Base-by-base conservation (phyloP, 768 basidiomycete genomes). In the Sarcodon aspratus region DNA sequence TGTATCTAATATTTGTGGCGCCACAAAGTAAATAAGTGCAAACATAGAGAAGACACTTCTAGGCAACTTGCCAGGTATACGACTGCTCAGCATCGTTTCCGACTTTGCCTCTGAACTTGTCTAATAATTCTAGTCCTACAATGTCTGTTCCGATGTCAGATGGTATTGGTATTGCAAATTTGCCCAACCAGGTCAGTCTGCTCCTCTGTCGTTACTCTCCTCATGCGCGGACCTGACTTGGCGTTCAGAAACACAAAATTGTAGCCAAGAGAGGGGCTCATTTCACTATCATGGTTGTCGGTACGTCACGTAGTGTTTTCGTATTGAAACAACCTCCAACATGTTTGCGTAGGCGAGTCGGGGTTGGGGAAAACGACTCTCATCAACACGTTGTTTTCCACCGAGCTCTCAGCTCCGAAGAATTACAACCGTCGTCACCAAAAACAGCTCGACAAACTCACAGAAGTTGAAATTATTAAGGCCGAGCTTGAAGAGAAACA, bases 231-330 rank as follows among this genome's bases (percentile, higher is more conserved):
- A 59, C 47, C 33, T 44, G 42, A 31, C 35, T 35, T 47, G 38
- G 47, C 45, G 27, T 54, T 45, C 64, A 97, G 94, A 83, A 88
- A 74, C 96, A 99, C 75, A 97, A 97, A 76, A 98, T 98, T 63
- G 93, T 98, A 54, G 94, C 92, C 54, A 95, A 97, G 74, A 83
- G 76, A 61, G 96, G 96, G 52, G 91, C 87, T 7, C 94, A 97
- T 71, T 97, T 97, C 71, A 98, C 96, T 50, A 80, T 99, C 61
- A 99, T 99, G 96, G 96, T 97, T 42, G 94, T 97, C 52, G 96
- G 96, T 91, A 59, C 64, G 86, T 64, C 18, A 12, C 7, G 15
- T 46, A 15, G 35, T 33, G 13, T 27, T 17, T 33, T 21, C 13
- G 15, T 2, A 8, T n/a, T 9, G 21, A 34, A 9, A 33, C 12